phyloP scores from a whole-genome alignment of 2,329 filamentous ascomycete species.

The Pyrenochaeta sp. region DNA sequence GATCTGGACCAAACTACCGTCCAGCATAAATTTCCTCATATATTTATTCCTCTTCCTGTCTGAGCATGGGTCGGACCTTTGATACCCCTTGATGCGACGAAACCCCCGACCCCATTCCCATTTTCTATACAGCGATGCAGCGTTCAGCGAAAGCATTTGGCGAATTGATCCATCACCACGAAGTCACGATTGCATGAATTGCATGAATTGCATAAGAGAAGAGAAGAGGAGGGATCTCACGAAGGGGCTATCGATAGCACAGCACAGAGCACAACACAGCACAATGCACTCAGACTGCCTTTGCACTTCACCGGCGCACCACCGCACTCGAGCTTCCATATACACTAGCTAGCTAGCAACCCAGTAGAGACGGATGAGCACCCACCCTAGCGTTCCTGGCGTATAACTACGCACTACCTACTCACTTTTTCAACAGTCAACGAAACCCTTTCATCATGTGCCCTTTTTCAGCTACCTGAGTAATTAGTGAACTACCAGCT shows the following conservation, averaged over 20 bases:
- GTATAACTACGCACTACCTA: too few species aligned
- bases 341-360: too few species aligned
- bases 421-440: too few species aligned
- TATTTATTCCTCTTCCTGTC: neutral
- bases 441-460: too few species aligned
- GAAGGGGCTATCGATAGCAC: neutral
- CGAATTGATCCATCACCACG: neutral
- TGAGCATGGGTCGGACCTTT: conserved; percentile 38
- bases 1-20: neutral
- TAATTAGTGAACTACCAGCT: too few species aligned
- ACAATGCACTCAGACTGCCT: conserved; percentile 6
- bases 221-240: neutral
- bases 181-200: neutral
- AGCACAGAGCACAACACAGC: neutral
- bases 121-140: conserved; percentile 8
- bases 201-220: conserved; percentile 12
- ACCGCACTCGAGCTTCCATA: too few species aligned
- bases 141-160: conserved; percentile 15
- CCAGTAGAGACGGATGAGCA: too few species aligned
- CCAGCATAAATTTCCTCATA: neutral
- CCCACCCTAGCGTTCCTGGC: too few species aligned
- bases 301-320: conserved; percentile 4
- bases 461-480: too few species aligned
- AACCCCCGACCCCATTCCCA: conserved; percentile 3
- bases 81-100: conserved; percentile 36